A percentile compares a stretch with the other conserved stretches of the same genome.
These are phyloP conservation scores for Laetiporus sulphureus DNA, from an alignment of 1,284 basidiomycete species.

Conservation along the genomic window DNA sequence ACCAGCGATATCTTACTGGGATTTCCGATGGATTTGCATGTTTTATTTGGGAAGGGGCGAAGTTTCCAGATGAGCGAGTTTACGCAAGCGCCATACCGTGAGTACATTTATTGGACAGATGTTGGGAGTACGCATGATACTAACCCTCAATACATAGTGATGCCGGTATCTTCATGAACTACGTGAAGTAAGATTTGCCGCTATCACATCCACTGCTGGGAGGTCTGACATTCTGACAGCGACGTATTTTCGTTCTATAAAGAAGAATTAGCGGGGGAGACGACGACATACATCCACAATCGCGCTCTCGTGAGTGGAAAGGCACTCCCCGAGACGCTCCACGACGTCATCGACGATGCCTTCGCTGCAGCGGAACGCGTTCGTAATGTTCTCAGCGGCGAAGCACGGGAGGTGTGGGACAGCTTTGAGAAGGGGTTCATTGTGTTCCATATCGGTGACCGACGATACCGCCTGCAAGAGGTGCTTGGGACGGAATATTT, in stretches of 20 bases:
- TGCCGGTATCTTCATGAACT: not conserved
- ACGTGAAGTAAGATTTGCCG: not conserved
- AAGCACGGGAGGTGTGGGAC: constrained; percentile 1
- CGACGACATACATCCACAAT: constrained; percentile 1
- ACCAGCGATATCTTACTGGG: not conserved
- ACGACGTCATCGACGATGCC: constrained; percentile 2
- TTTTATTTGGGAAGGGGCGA: constrained; percentile 4
- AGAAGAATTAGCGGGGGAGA: constrained; percentile 1
- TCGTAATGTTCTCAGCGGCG: not conserved
- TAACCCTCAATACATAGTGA: not conserved
- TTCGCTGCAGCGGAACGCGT: not conserved
- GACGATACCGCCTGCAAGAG: not conserved
- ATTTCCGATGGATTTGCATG: constrained; percentile 1
- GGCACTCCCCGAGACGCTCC: not conserved
- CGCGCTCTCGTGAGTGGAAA: not conserved
- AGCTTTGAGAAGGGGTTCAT: constrained; percentile 1
- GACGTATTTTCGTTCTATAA: constrained; percentile 3
- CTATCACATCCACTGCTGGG: not conserved
- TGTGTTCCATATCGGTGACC: not conserved
- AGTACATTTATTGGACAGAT: not conserved
- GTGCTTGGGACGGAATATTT: not conserved
- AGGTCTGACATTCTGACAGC: not conserved
- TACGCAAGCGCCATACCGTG: constrained; percentile 1
- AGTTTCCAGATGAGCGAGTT: constrained; percentile 3
- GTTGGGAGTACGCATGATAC: not conserved